Percentiles rank a stretch among this genome's conserved stretches.
Evolutionary conservation across 2,329 filamentous ascomycete genomes (phyloP).

Genomic region (Parafenestella ontariensis): DNA sequence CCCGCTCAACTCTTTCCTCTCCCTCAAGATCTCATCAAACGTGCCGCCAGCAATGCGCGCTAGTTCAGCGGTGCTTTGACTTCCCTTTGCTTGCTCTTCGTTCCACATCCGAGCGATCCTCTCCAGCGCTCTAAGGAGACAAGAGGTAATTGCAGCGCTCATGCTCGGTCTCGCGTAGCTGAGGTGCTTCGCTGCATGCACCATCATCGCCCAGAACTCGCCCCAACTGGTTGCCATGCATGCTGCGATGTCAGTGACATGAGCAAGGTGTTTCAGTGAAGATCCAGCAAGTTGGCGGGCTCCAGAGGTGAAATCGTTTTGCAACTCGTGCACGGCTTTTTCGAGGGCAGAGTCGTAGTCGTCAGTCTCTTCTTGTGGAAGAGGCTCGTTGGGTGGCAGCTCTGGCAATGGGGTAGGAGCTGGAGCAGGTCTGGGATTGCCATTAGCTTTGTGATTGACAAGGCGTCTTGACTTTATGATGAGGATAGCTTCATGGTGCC

Average conservation of each 20-base stretch:
- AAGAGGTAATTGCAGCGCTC: slow-evolving; percentile 63
- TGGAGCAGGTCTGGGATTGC: not conserved
- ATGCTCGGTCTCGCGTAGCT: slow-evolving; percentile 61
- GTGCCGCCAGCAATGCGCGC: not conserved
- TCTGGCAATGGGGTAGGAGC: not conserved
- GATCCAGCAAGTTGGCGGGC: slow-evolving; percentile 64
- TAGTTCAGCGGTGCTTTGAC: slow-evolving; percentile 1
- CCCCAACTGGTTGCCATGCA: slow-evolving; percentile 32
- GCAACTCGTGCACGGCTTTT: slow-evolving; percentile 9
- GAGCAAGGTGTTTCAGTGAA: slow-evolving; percentile 59
- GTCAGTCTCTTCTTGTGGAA: slow-evolving; percentile 6
- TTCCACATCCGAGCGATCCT: slow-evolving; percentile 11
- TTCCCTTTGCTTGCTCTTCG: slow-evolving; percentile 1
- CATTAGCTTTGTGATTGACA: not conserved
- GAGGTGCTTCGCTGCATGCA: slow-evolving; percentile 68
- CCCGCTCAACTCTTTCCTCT: slow-evolving; percentile 1
- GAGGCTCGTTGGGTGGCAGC: not conserved
- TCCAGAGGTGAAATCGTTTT: slow-evolving; percentile 53
- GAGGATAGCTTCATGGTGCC: not conserved
- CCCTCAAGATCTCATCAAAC: slow-evolving; percentile 7
- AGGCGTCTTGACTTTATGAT: not conserved
- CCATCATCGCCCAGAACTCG: slow-evolving; percentile 64
- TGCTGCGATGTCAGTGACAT: slow-evolving; percentile 49
- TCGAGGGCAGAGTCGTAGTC: slow-evolving; percentile 12
- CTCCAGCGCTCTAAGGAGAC: slow-evolving; percentile 56